These are phyloP conservation scores for Saraca asoca DNA, from an alignment of 331 rosid genomes.

Conservation along the genomic window DNA sequence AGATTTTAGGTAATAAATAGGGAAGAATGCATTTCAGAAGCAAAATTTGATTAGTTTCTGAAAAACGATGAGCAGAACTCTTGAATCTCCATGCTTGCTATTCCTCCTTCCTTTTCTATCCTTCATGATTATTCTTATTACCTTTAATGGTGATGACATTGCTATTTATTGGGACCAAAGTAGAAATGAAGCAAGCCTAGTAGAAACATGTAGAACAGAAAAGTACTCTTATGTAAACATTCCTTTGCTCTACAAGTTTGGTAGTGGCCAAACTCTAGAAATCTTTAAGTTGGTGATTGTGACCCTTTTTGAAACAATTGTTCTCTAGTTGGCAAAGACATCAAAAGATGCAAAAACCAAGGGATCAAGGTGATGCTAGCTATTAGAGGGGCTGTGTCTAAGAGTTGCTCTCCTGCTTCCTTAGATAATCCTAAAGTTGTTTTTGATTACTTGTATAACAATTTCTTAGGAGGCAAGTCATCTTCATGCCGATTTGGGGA, in stretches of 20 bases:
- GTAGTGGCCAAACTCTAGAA: constrained; percentile 33
- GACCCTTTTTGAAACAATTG: constrained; percentile 30
- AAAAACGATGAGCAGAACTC: not conserved
- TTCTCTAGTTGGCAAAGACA: not conserved
- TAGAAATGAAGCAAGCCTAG: constrained; percentile 34
- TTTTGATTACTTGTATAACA: constrained; percentile 50
- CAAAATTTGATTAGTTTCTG: no score
- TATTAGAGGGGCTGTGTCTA: constrained; percentile 40
- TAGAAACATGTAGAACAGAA: constrained; percentile 35
- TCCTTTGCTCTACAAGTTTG: constrained; percentile 34
- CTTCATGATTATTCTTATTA: not conserved
- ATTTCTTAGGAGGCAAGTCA: constrained; percentile 56
- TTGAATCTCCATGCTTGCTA: not conserved
- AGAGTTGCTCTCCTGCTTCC: constrained; percentile 41
- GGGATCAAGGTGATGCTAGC: constrained; percentile 46
- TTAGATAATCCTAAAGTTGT: constrained; percentile 37
- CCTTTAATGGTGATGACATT: constrained; percentile 15
- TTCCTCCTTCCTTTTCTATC: constrained; percentile 5
- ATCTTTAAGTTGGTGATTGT: constrained; percentile 39
- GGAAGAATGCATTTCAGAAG: not conserved
- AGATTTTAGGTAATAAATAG: not conserved
- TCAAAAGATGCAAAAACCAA: constrained; percentile 17
- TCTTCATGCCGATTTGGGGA: constrained; percentile 44
- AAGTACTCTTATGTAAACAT: constrained; percentile 36
- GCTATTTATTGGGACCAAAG: constrained; percentile 48